Evolutionary conservation across 495 filamentous ascomycete species (phyloP).

Genomic region (Chaetomidium leptoderma): DNA sequence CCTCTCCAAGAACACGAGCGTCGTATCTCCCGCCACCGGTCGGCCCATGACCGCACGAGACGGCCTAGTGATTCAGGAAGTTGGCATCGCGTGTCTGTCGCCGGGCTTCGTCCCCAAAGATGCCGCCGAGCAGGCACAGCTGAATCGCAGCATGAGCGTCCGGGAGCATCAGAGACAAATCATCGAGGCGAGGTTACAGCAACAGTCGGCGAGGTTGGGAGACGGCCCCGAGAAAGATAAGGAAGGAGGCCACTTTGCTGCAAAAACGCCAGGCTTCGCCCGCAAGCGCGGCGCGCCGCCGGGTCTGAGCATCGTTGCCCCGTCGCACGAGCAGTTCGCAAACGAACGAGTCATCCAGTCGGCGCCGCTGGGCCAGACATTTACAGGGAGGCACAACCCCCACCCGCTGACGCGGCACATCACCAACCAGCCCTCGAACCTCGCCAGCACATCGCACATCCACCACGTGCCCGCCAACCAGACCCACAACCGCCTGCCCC

Average conservation of each 20-base stretch:
- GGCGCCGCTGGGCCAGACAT: constrained; percentile 90
- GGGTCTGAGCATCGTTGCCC: constrained; percentile 91
- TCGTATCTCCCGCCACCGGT: constrained; percentile 57
- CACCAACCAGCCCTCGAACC: constrained; percentile 77
- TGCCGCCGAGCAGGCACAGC: constrained; percentile 90
- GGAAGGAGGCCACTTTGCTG: constrained; percentile 52
- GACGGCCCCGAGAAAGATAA: constrained; percentile 56
- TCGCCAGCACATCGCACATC: constrained; percentile 84
- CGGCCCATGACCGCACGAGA: constrained; percentile 78
- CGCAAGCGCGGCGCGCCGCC: constrained; percentile 77
- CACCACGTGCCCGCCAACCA: constrained; percentile 85
- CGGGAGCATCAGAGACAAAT: constrained; percentile 91
- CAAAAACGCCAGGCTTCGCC: constrained; percentile 61
- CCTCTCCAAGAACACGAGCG: constrained; percentile 68
- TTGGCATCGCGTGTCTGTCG: constrained; percentile 89
- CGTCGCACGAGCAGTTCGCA: constrained; percentile 91
- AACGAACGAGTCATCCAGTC: constrained; percentile 96
- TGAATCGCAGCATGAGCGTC: constrained; percentile 90
- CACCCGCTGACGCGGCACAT: constrained; percentile 78
- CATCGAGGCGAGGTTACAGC: constrained; percentile 87
- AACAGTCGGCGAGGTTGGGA: constrained; percentile 68
- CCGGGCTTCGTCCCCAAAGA: constrained; percentile 95
- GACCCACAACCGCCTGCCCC: constrained; percentile 88
- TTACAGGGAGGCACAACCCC: constrained; percentile 82
- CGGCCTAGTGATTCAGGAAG: constrained; percentile 75